These are phyloP conservation scores for Coprinopsis cinerea DNA, from an alignment of 768 basidiomycete genomes.

Conservation along the genomic window DNA sequence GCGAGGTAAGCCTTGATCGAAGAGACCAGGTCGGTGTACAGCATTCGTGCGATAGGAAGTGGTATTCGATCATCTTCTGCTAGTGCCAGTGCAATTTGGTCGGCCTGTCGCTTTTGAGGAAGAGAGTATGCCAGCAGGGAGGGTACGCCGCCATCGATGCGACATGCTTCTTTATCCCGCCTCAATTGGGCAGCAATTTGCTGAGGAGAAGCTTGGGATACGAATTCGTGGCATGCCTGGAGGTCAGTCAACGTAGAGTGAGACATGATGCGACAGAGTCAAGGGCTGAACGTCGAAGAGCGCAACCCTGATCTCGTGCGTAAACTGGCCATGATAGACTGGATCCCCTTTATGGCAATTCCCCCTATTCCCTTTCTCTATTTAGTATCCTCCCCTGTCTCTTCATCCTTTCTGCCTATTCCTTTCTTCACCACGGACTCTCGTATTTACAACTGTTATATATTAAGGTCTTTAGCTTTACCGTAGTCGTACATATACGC, in stretches of 20 bases:
- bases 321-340: no score
- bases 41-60: conserved; percentile 18
- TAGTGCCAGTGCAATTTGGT: conserved; percentile 10
- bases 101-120: conserved; percentile 12
- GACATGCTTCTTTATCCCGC: conserved; percentile 17
- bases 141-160: conserved; percentile 15
- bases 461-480: no score
- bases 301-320: no score
- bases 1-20: conserved; percentile 19
- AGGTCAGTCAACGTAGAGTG: conserved; percentile 7
- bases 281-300: no score
- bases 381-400: no score
- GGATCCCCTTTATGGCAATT: no score
- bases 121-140: conserved; percentile 19
- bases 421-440: no score
- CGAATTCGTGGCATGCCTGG: conserved; percentile 16
- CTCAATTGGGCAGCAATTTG: conserved; percentile 18
- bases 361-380: no score
- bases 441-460: no score
- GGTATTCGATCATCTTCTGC: conserved; percentile 14
- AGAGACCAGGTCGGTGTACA: conserved; percentile 18
- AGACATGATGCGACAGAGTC: no score
- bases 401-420: no score
- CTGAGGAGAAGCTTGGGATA: conserved; percentile 14
- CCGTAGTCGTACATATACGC: no score